These are phyloP conservation scores for Fomitopsis serialis DNA, from an alignment of 768 basidiomycete genomes.

Conservation along the genomic window DNA sequence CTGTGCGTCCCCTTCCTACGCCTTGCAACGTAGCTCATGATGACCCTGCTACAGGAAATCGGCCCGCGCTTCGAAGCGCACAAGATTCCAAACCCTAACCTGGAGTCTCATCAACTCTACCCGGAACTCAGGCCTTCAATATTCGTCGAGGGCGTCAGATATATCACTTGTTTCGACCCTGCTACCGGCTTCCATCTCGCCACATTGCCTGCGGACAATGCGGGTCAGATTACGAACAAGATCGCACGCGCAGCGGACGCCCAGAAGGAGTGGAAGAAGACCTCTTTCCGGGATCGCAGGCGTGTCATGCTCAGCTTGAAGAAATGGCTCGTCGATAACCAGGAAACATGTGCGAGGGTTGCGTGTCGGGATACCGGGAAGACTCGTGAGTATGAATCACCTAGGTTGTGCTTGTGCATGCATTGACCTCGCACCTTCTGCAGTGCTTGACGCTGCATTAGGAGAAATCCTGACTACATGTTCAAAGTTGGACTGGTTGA, in stretches of 20 bases:
- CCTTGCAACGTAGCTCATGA: neutral
- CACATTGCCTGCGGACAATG: slow-evolving; percentile 72
- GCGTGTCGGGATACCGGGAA: slow-evolving; percentile 95
- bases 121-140: slow-evolving; percentile 48
- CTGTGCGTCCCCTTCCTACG: slow-evolving; percentile 35
- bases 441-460: slow-evolving; percentile 90
- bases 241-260: slow-evolving; percentile 61
- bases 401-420: neutral
- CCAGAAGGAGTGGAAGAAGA: slow-evolving; percentile 68
- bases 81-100: slow-evolving; percentile 49
- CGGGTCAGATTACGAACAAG: slow-evolving; percentile 66
- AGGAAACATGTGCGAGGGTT: slow-evolving; percentile 79
- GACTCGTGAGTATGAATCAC: slow-evolving; percentile 62
- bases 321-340: slow-evolving; percentile 91
- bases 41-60: slow-evolving; percentile 17
- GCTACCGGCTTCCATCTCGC: slow-evolving; percentile 79
- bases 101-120: slow-evolving; percentile 61
- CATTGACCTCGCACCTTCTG: neutral
- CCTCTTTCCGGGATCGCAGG: slow-evolving; percentile 73
- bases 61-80: slow-evolving; percentile 48
- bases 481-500: slow-evolving; percentile 90
- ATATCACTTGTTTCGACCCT: slow-evolving; percentile 91
- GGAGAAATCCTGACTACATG: slow-evolving; percentile 95
- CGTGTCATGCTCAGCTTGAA: slow-evolving; percentile 82
- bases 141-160: slow-evolving; percentile 44